Evolutionary conservation across 305 asterid species (phyloP), one percentile per base, ranked within the genome.

Genomic region (Fraxinus angustifolia): DNA sequence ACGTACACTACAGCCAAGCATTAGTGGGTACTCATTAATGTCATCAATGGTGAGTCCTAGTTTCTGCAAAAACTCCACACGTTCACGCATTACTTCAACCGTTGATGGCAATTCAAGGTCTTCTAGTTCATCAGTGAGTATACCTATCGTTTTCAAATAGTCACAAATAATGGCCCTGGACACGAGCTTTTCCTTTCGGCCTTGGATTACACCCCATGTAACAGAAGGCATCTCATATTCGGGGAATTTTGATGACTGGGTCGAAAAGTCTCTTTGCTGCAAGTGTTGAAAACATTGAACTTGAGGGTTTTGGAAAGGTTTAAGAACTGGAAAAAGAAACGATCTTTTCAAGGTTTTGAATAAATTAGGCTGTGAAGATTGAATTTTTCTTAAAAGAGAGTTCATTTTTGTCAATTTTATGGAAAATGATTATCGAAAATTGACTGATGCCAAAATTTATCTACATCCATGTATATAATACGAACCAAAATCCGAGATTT

Each of bases 211-310:
- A 31, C 97, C 98, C 99, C 97, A 95, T 0, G 97, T 93, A 16
- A 93, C 98, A 0, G 97, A 76, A 7, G 99, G 99, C 98, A 95
- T 93, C 83, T 95, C 92, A 80, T 90, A 93, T 83, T 95, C 98
- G 0, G 97, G 93, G 75, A 91, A 92, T 53, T 87, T 91, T 0
- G 89, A 84, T 10, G 92, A 78, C 31, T 89, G 88, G 4, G 97
- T 82, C 2, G 98, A 93, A 79, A 82, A 91, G 81, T 86, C 53
- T 40, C 75, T 80, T 19, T n/a, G 73, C 16, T 40, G 1, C 10
- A 77, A 58, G 72, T 82, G 79, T 74, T 67, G 85, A 21, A 28
- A n/a, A 70, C 4, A 76, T 26, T 40, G 86, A 82, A 81, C 0
- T 83, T 73, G 83, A 84, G 88, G 91, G 91, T 79, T 87, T 89